phyloP scores from a whole-genome alignment of 1,139 yeast genomes.

The Scheffersomyces parashehatae region DNA sequence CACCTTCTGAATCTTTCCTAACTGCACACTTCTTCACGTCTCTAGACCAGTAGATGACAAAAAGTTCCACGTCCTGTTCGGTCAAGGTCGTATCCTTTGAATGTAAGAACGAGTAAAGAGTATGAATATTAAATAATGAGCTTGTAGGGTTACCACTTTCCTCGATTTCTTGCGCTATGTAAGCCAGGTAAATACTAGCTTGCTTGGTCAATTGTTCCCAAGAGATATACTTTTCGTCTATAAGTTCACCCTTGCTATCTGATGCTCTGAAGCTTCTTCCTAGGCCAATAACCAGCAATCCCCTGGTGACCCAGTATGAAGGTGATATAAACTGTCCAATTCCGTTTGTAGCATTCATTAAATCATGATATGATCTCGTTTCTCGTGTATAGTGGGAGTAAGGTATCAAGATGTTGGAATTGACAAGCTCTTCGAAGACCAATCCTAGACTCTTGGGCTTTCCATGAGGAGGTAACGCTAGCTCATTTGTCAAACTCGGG shows the following conservation, averaged over 20 bases:
- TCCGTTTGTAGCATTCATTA: conserved; percentile 3
- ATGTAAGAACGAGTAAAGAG: conserved; percentile 16
- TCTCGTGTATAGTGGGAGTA: conserved; percentile 15
- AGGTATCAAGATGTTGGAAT: conserved; percentile 23
- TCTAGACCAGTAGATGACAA: conserved; percentile 27
- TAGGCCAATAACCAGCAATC: conserved; percentile 3
- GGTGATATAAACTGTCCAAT: conserved; percentile 20
- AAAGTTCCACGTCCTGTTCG: conserved; percentile 22
- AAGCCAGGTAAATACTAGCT: conserved; percentile 12
- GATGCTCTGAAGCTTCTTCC: conserved; percentile 7
- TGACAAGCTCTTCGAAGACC: conserved; percentile 28
- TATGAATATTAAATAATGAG: conserved; percentile 19
- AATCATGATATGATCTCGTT: conserved; percentile 8
- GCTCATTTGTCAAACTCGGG: conserved; percentile 20
- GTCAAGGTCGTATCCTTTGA: conserved; percentile 13
- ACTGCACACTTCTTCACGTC: conserved; percentile 19
- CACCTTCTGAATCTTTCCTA: conserved; percentile 10
- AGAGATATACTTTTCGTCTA: conserved; percentile 26
- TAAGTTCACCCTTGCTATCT: conserved; percentile 14
- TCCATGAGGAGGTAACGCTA: conserved; percentile 31
- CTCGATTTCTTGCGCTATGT: conserved; percentile 8
- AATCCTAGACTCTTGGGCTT: conserved; percentile 26
- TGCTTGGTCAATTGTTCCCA: conserved; percentile 22
- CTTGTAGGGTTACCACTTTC: conserved; percentile 20
- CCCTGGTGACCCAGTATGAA: conserved; percentile 22